These are phyloP conservation scores for Nidularia sp. DNA, from an alignment of 768 basidiomycete species.

Conservation along the genomic window DNA sequence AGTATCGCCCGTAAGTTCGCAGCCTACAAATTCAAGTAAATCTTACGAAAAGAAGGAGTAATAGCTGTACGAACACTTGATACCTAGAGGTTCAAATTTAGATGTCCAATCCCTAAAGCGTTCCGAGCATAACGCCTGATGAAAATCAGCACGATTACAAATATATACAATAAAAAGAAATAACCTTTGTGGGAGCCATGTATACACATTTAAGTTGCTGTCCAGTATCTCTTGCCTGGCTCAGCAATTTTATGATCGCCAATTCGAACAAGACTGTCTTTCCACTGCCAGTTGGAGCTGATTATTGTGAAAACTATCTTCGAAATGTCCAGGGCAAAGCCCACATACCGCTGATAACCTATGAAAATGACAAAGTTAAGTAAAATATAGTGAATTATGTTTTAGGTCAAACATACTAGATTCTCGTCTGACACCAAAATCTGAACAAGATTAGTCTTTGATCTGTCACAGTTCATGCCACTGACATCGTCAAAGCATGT, in stretches of 20 bases:
- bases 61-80: slow-evolving; percentile 51
- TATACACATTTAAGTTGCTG: slow-evolving; percentile 74
- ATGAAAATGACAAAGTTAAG: not conserved
- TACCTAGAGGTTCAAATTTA: slow-evolving; percentile 73
- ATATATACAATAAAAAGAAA: not conserved
- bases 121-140: slow-evolving; percentile 84
- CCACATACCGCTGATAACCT: slow-evolving; percentile 70
- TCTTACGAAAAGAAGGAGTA: too few relatives aligned
- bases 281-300: slow-evolving; percentile 96
- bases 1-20: slow-evolving; percentile 92
- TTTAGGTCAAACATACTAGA: slow-evolving; percentile 39
- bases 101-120: slow-evolving; percentile 76
- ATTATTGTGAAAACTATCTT: slow-evolving; percentile 6
- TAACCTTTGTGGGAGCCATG: slow-evolving; percentile 88
- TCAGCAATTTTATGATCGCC: slow-evolving; percentile 74
- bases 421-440: slow-evolving; percentile 59
- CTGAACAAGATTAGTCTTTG: slow-evolving; percentile 14
- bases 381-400: slow-evolving; percentile 2
- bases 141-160: not conserved
- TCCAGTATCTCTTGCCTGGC: slow-evolving; percentile 28
- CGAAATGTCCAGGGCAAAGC: not conserved
- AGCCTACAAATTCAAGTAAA: slow-evolving; percentile 42
- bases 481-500: slow-evolving; percentile 73
- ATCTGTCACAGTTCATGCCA: not conserved
- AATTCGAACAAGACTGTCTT: slow-evolving; percentile 96